Conservation (phyloP, 1,139 yeast species). For the Sugiyamaella pinicola region DNA sequence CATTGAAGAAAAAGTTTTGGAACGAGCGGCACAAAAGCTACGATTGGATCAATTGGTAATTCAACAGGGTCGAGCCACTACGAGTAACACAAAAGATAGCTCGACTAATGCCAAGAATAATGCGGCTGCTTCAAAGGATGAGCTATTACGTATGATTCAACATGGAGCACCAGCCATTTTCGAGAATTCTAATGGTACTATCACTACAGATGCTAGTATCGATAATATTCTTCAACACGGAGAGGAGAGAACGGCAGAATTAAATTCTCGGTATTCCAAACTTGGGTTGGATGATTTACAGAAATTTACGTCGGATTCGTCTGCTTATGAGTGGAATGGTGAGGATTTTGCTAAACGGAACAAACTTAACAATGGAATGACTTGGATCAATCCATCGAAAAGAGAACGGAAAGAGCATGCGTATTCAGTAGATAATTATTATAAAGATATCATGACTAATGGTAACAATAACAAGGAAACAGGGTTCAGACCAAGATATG, state of each 20-base stretch:
- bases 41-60: constrained; percentile 92
- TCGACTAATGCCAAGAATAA: constrained; percentile 48
- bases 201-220: constrained; percentile 64
- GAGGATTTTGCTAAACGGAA: constrained; percentile 78
- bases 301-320: constrained; percentile 77
- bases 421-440: constrained; percentile 85
- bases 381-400: constrained; percentile 85
- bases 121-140: constrained; percentile 65
- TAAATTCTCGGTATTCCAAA: constrained; percentile 78
- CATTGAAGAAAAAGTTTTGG: constrained; percentile 92
- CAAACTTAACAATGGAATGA: constrained; percentile 47
- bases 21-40: constrained; percentile 93
- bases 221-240: constrained; percentile 79
- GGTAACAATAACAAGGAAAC: constrained; percentile 43
- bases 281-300: constrained; percentile 92
- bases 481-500: constrained; percentile 49
- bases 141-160: constrained; percentile 91
- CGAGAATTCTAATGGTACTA: constrained; percentile 40
- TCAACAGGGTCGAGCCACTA: constrained; percentile 80
- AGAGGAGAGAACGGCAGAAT: constrained; percentile 73
- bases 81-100: constrained; percentile 1
- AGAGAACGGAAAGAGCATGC: constrained; percentile 89
- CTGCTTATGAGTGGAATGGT: constrained; percentile 98
- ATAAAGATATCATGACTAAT: constrained; percentile 63
- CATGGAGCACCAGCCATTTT: constrained; percentile 93